Conservation (phyloP, 331 rosid genomes). For the Acacia pycnantha region DNA sequence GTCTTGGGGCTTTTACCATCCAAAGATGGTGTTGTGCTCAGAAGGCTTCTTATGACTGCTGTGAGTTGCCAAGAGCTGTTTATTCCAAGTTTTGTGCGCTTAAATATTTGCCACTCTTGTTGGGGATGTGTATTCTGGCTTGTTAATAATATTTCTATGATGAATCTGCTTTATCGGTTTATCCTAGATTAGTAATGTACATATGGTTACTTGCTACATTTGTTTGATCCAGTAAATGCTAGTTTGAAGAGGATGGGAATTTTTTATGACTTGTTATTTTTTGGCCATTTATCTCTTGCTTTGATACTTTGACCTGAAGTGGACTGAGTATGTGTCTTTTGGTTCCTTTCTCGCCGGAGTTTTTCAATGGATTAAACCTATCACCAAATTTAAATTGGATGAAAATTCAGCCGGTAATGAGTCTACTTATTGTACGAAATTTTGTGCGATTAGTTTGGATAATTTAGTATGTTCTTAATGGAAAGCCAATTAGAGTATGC, state of each 20-base stretch:
- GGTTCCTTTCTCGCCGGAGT: not conserved
- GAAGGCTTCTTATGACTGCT: constrained; percentile 96
- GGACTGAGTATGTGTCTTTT: constrained; percentile 7
- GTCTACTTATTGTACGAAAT: not conserved
- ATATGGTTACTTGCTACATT: constrained; percentile 14
- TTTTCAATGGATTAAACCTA: constrained; percentile 7
- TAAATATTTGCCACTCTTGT: constrained; percentile 15
- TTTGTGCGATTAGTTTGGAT: constrained; percentile 4
- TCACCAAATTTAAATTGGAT: not conserved
- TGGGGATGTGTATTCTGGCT: not conserved
- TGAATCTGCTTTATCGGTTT: constrained; percentile 10
- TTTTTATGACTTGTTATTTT: not conserved
- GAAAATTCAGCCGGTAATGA: not conserved
- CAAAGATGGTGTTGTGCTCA: constrained; percentile 77
- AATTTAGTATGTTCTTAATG: not conserved
- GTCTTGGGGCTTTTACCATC: constrained; percentile 75
- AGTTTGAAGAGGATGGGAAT: not conserved
- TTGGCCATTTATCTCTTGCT: not conserved
- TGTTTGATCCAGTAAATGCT: constrained; percentile 9
- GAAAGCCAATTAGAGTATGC: constrained; percentile 7
- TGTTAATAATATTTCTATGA: not conserved
- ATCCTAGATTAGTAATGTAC: not conserved
- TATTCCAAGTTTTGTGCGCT: not conserved
- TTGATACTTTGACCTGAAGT: not conserved
- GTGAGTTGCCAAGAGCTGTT: constrained; percentile 54